Base-by-base conservation (phyloP, 345 rosid species). In the Eutrema japonicum region DNA sequence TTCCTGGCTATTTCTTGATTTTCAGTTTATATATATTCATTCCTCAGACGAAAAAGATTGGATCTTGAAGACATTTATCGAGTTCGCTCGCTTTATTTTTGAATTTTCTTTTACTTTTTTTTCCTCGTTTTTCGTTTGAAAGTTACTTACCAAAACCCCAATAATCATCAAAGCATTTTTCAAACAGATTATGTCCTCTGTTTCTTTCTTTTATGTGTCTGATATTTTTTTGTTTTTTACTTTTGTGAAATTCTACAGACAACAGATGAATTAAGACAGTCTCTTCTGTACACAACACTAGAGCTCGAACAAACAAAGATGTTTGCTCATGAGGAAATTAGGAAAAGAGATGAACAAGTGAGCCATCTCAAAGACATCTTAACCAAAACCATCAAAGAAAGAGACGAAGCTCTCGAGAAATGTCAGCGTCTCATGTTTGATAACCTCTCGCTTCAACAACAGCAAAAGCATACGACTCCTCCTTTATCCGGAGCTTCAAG, bases 401-500 rank as follows among this genome's bases (percentile, higher is more conserved):
- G 92, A 79, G 90, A 96, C 54, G 93, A 87, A 40, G 96, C 91
- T 10, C 81, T 81, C 9, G 82, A 85, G 78, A 89, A 85, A 80
- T 92, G 77, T 73, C 88, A 84, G 58, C 83, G 79, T 66, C 88
- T 86, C 42, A 74, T 84, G 58, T 57, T 80, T 29, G 85, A 87
- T 72, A 89, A 83, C 43, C 70, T 79, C 48, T 66, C 85, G 47
- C 76, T 79, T 51, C 89, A 86, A 14, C 49, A 45, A 2, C 64
- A 38, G 1, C 82, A 76, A 2, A 85, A 77, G 38, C 91, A 61
- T 18, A 58, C 27, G 49, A 75, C 76, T 42, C 84, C 82, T 78
- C 95, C 96, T 46, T 74, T 79, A 5, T 94, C 98, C 3, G 98
- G 96, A 45, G 78, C 86, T 73, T 94, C 97, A 35, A 85, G 96